Evolutionary conservation across 208 protist genomes (phyloP), one percentile per base, ranked within the genome.

Genomic region (Naegleria gruberi): DNA sequence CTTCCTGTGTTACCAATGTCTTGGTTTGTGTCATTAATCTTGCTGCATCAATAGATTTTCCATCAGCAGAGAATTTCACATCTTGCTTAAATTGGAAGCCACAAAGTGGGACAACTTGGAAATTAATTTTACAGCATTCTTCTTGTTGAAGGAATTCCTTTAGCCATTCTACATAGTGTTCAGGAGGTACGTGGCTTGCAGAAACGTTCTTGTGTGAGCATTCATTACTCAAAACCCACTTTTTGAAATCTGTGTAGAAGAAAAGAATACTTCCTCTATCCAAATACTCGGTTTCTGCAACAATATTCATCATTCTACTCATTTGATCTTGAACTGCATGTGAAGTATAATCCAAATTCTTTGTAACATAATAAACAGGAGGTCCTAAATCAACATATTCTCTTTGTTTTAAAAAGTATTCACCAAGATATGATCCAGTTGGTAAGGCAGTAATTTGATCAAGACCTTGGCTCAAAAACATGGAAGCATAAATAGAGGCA

Each of bases 331-430:
- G 55, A 30, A 90, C 23, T 34, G 23, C 37, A 44, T 84, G 57
- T 30, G 44, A 30, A 7, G 89, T 84, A 23, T 89, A 91, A 89
- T 93, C 45, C 26, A 92, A 88, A 10, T n/a, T 17, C 65, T 90
- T 86, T 4, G 92, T 81, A 4, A 95, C 92, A 8, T 94, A 91
- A 87, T 94, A 95, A 43, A 94, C 83, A 65, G 93, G 93, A 37
- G 93, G 89, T 34, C 94, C 94, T 34, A 93, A 89, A 34, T 92
- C 82, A 0, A 94, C 81, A 26, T 85, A 90, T 5, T 51, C 26
- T 40, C 47, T 73, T 74, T 93, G 42, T 17, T 91, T 42, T 26
- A 44, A 45, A 86, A 94, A 95, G 47, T 94, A 95, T 19, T 82
- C 41, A 47, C 91, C 82, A 4, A 95, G n/a, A 43, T 94, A 95